Base-by-base conservation (phyloP, 2,329 filamentous ascomycete species). In the Myriosclerotinia scirpicola region DNA sequence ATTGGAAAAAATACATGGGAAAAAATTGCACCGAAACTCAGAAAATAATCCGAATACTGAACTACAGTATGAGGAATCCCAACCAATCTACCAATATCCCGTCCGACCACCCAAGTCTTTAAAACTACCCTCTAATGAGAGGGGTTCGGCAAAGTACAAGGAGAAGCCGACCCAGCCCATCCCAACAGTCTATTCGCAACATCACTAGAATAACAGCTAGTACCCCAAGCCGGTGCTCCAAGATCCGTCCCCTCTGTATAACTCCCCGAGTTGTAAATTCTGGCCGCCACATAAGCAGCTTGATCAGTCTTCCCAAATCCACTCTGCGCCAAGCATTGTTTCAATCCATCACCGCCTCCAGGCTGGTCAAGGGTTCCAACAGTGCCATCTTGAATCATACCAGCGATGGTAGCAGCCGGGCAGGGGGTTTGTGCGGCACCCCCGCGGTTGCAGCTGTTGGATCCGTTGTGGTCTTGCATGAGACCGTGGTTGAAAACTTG, bases 201-300 rank as follows among this genome's bases (percentile, higher is more conserved):
- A 65, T 74, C 72, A n/a, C 69, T 71, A 8, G 68, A 55, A 55
- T 74, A 74, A 63, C 72, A 74, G 50, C 67, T 65, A 22, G 70
- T 73, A 6, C 71, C 64, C 36, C 50, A 71, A 7, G 50, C 42
- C 1, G 66, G 68, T 1, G 66, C 42, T 11, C 69, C 75, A n/a
- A 80, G 73, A 67, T 80, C 77, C 0, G 73, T 73, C 4, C 72
- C 71, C 0, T 68, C 5, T 38, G 71, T 73, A 40, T 80, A 71
- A 0, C 72, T 74, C 36, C 79, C 79, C 0, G 79, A 79, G 71
- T 80, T 81, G 73, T 81, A 81, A 56, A 77, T 72, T 42, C 79
- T 73, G 12, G 79, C 77, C 20, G 76, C 79, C 53, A 74, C 73
- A 69, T 77, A 77, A 66, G 70, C 73, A 12, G 60, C 69, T 26